Percentiles rank a stretch among this genome's conserved stretches.
These are phyloP conservation scores for Leccinum aurantiacum DNA, from an alignment of 768 basidiomycete genomes.

Conservation along the genomic window DNA sequence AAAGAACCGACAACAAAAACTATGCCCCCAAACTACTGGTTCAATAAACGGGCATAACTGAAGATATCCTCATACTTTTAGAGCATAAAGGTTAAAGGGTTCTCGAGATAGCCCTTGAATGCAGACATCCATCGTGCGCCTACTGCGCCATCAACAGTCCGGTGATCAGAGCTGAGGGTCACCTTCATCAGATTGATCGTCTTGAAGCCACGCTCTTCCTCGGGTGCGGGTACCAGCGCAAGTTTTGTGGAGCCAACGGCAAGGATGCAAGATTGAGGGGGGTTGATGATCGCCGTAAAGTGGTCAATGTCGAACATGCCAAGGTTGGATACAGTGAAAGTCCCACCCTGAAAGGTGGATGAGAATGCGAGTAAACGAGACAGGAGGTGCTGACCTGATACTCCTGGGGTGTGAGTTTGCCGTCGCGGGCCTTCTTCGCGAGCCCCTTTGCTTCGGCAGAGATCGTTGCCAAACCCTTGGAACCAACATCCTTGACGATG, in stretches of 20 bases:
- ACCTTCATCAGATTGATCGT: constrained; percentile 91
- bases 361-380: neutral
- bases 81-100: constrained; percentile 95
- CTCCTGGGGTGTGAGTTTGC: constrained; percentile 91
- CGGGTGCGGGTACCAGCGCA: constrained; percentile 83
- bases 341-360: constrained; percentile 67
- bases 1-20: constrained; percentile 8
- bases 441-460: constrained; percentile 90
- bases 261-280: constrained; percentile 96
- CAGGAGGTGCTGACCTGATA: constrained; percentile 68
- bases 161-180: constrained; percentile 92
- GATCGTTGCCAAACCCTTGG: constrained; percentile 90
- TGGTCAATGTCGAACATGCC: constrained; percentile 96
- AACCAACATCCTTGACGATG: constrained; percentile 90
- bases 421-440: constrained; percentile 94
- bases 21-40: constrained; percentile 6
- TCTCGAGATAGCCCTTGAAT: constrained; percentile 96
- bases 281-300: constrained; percentile 99
- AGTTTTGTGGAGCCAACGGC: constrained; percentile 88
- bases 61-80: constrained; percentile 37
- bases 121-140: constrained; percentile 90
- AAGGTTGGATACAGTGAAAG: constrained; percentile 98
- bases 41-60: neutral
- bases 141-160: constrained; percentile 95
- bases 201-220: constrained; percentile 95